Conservation (phyloP, 495 filamentous ascomycete species). For the Bombardia bombarda region DNA sequence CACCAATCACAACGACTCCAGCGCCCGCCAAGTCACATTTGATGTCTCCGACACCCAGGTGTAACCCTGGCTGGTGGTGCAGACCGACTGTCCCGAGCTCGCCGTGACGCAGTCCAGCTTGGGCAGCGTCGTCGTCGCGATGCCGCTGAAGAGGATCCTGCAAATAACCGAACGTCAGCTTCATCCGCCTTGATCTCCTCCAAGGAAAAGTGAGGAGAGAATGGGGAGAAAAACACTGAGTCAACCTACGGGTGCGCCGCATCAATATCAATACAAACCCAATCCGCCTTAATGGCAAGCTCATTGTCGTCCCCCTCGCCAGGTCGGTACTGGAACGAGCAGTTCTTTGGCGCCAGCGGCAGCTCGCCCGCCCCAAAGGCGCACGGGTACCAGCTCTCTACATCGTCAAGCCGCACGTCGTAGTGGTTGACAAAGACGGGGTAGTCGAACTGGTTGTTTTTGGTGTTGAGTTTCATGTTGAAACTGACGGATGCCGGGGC, state of each 20-base stretch:
- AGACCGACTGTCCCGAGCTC: neutral
- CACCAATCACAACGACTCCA: neutral
- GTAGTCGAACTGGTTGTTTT: conserved; percentile 10
- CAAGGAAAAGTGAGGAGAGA: neutral
- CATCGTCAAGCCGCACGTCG: conserved; percentile 1
- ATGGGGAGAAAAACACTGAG: too few relatives aligned
- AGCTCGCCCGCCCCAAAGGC: conserved; percentile 9
- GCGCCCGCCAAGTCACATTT: neutral
- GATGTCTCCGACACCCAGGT: neutral
- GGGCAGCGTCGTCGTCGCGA: conserved; percentile 5
- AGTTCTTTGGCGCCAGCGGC: conserved; percentile 12
- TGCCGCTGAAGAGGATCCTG: conserved; percentile 11
- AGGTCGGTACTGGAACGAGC: conserved; percentile 10
- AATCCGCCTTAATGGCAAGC: conserved; percentile 13
- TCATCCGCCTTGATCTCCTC: neutral
- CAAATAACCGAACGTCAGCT: neutral
- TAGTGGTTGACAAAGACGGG: conserved; percentile 7
- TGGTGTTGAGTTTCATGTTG: conserved; percentile 17
- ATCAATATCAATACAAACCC: conserved; percentile 22
- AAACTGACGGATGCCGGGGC: conserved; percentile 12
- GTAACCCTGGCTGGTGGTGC: neutral
- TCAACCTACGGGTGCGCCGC: conserved; percentile 15
- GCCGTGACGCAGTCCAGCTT: neutral
- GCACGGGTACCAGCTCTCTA: conserved; percentile 16
- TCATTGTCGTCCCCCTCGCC: conserved; percentile 3